phyloP scores from a whole-genome alignment of 176 grass and related monocot species.

The Guadua angustifolia region DNA sequence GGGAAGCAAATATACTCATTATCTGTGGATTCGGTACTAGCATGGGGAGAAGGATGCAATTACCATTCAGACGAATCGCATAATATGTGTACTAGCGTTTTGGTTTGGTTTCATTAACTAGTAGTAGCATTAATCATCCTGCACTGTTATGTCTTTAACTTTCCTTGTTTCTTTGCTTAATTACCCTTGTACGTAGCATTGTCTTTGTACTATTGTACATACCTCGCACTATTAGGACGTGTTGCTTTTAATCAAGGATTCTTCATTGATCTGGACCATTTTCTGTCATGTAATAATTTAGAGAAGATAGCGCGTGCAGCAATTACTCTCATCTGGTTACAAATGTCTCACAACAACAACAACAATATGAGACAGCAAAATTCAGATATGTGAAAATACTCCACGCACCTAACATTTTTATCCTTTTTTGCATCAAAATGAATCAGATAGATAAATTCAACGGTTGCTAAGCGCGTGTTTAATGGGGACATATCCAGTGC shows the following conservation, averaged over 20 bases:
- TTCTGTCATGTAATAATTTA: background rate
- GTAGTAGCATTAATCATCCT: background rate
- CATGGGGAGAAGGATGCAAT: background rate
- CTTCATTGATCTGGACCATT: background rate
- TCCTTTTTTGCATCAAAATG: background rate
- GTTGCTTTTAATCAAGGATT: background rate
- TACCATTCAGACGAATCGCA: background rate
- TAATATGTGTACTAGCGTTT: background rate
- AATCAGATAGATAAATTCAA: background rate
- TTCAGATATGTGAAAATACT: background rate
- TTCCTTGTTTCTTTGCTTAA: background rate
- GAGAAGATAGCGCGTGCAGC: background rate
- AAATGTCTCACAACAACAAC: background rate
- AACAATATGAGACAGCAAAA: background rate
- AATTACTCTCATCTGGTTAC: background rate
- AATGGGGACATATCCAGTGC: no score
- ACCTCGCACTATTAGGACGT: background rate
- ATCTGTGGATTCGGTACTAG: background rate
- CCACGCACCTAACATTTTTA: background rate
- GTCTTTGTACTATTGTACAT: background rate
- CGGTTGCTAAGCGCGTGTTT: conserved; percentile 12
- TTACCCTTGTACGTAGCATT: background rate
- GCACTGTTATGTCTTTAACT: background rate
- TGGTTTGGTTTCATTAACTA: conserved; percentile 29
- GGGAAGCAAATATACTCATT: background rate